A percentile compares a stretch with the other conserved stretches of the same genome.
These are phyloP conservation scores for Pinus albicaulis DNA, from an alignment of 75 land plant species.

Conservation along the genomic window DNA sequence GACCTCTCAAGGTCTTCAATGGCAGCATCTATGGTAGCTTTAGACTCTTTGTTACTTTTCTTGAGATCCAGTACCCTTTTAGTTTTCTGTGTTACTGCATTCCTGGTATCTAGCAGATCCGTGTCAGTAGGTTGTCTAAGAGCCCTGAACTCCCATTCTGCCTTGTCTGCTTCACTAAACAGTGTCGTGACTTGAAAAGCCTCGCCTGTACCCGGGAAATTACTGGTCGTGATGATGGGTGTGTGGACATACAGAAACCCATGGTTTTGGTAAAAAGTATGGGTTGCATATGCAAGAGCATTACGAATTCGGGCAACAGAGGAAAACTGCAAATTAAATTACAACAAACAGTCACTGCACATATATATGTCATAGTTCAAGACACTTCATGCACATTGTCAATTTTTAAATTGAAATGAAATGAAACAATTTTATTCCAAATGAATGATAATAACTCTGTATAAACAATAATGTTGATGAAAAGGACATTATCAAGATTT, in stretches of 20 bases:
- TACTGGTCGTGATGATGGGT: constrained; percentile 74
- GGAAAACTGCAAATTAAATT: constrained; percentile 48
- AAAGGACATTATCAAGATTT: too few species aligned
- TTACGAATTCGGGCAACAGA: constrained; percentile 68
- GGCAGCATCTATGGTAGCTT: constrained; percentile 43
- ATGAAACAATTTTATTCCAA: too few species aligned
- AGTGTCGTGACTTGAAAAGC: constrained; percentile 73
- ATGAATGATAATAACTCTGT: too few species aligned
- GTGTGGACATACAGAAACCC: constrained; percentile 71
- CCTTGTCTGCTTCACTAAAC: constrained; percentile 24
- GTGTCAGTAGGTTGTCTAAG: constrained; percentile 18
- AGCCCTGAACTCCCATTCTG: constrained; percentile 12
- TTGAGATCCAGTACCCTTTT: constrained; percentile 56
- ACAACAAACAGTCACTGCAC: not conserved
- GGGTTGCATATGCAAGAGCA: constrained; percentile 58
- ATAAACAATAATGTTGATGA: too few species aligned
- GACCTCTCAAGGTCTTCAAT: constrained; percentile 47
- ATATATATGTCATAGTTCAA: too few species aligned
- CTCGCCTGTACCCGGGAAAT: constrained; percentile 35
- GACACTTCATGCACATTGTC: too few species aligned
- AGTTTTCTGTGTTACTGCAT: constrained; percentile 44
- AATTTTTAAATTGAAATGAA: too few species aligned
- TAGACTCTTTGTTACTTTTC: constrained; percentile 46
- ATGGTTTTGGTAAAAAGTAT: constrained; percentile 67
- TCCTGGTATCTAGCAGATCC: constrained; percentile 41